Evolutionary conservation across 257 asterid genomes (phyloP).

Genomic region (Jacaranda mimosifolia): DNA sequence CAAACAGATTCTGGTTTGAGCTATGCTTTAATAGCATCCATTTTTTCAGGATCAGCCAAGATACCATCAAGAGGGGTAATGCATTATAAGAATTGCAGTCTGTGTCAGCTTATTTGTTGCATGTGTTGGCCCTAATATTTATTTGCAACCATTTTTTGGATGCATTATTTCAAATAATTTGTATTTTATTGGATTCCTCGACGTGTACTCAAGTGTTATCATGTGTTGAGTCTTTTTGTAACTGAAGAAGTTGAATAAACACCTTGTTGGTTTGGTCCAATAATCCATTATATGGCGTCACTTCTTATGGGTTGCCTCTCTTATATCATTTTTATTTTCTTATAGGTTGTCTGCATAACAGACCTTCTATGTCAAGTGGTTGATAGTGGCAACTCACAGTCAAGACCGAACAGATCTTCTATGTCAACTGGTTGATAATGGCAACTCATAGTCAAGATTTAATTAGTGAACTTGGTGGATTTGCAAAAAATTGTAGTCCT

Average conservation of each 20-base stretch:
- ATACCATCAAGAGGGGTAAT: background rate
- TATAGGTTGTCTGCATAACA: constrained; percentile 18
- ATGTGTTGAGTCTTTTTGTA: background rate
- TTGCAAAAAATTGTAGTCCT: constrained; percentile 8
- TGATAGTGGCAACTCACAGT: background rate
- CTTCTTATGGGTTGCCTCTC: constrained; percentile 9
- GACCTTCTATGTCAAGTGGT: background rate
- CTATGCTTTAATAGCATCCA: background rate
- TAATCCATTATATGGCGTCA: background rate
- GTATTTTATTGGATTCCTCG: background rate
- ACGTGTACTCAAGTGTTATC: background rate
- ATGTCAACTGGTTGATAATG: background rate
- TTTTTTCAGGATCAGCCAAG: background rate
- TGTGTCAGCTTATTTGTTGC: background rate
- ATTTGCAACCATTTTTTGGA: background rate
- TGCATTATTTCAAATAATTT: background rate
- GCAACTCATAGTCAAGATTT: background rate
- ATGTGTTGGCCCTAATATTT: background rate
- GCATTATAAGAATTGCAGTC: background rate
- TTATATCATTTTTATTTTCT: background rate
- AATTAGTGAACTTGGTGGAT: constrained; percentile 1
- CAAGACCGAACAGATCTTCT: constrained; percentile 5
- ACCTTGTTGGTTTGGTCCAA: background rate
- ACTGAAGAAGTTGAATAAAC: background rate
- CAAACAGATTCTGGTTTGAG: background rate